Evolutionary conservation across 805 yeast genomes (phyloP), one percentile per base, ranked within the genome.

Genomic region (Teunomyces aglyptinius): DNA sequence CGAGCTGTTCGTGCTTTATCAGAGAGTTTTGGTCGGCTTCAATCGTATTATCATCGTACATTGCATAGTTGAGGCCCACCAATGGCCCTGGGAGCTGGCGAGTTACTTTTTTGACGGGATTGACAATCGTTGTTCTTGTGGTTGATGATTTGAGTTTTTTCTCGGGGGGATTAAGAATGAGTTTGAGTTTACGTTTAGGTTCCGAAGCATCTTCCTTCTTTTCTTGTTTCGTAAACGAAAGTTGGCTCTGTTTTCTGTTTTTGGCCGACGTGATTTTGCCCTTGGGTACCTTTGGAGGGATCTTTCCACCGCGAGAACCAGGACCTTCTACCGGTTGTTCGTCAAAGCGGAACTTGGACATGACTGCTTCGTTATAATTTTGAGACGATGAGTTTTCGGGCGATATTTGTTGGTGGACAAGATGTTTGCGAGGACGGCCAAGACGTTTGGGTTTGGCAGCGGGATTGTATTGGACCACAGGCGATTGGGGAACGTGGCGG

Each of bases 1-100:
- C 75, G 13, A 72, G 40, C 15, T 45, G 45, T 42, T 68, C 69
- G 2, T 52, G 27, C 3, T 55, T 46, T 1, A 58, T 55, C n/a
- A 20, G 18, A 6, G 19, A 10, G 44, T 56, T 52, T 18, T 50
- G 51, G 5, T 54, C 35, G 5, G 54, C 52, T 5, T 46, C 44
- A 34, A 69, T 45, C 8, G 62, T 41, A 51, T 66, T 68, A 12
- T 69, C 75, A 47, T 72, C 76, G 46, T 72, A 71, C 8, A 63
- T 51, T 38, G 65, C 68, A 47, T 65, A 71, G 41, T 58, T 52
- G 24, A 72, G 51, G 0, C 67, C 63, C 3, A 71, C 56, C 38
- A 71, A 52, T 1, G 77, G 76, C 1, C 75, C 76, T 0, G 76
- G 75, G 12, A 64, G 57, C 29, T 67, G 66, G 27, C 73, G 53